Base-by-base conservation (phyloP, 352 stramenopile genomes). In the Phytophthora brassicae region DNA sequence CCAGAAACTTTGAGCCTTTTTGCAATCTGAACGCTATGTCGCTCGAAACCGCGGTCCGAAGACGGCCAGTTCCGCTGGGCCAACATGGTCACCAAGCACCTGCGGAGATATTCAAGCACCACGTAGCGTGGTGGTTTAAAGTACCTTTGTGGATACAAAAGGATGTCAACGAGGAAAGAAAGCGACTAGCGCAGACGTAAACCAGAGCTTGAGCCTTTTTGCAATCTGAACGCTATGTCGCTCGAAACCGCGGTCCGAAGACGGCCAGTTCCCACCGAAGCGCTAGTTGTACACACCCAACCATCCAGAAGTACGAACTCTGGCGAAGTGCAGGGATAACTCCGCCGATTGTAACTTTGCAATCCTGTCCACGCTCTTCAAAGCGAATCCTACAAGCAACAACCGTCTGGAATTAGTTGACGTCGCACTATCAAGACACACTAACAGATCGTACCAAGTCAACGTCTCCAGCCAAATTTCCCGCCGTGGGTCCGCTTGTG, bases 211-310 rank as follows among this genome's bases (percentile, higher is more conserved):
- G n/a, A n/a, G n/a, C n/a, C n/a, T n/a, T n/a, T n/a, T n/a, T n/a
- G n/a, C n/a, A n/a, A 16, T 5, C 7, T 9, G 17, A 1, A 22
- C 17, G 24, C 23, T 47, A 67, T 6, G 52, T 63, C 29, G 60
- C 60, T 63, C 57, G 48, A 47, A 74, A 74, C 13, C 60, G 65
- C 4, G 75, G 69, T 1, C 69, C 75, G 46, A 71, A 60, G 14
- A 84, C 50, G 8, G 59, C 51, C 33, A 54, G 64, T 36, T 84
- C 75, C 75, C 75, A 84, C 9, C 72, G 66, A 33, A 81, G 59
- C 36, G 68, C 70, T 17, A 79, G 12, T 43, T 73, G 66, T 24
- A 81, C 46, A 28, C 77, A 72, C 46, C 79, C 75, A 12, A 77
- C 58, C 31, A 74, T 64, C 75, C 75, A 84, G 50, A 75, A 81